Percentiles rank a stretch among this genome's conserved stretches.
Evolutionary conservation across 108 stramenopile genomes (phyloP).

Genomic region (Conticribra guillardii): DNA sequence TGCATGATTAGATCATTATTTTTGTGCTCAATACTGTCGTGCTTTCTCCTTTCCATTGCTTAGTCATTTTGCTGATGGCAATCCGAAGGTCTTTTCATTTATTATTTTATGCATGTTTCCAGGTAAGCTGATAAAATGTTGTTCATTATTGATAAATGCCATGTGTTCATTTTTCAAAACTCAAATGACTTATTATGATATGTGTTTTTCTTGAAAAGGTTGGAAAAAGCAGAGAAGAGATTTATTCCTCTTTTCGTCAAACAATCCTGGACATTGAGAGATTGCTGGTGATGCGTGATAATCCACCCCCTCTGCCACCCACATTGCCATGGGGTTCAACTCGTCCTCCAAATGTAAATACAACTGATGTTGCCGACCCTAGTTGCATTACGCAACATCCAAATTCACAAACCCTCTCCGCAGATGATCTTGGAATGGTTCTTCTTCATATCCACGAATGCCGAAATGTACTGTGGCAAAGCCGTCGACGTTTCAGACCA

Average conservation of each 20-base stretch:
- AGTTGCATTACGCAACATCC: constrained; percentile 26
- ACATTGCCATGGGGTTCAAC: constrained; percentile 36
- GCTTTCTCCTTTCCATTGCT: not conserved
- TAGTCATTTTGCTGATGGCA: constrained; percentile 60
- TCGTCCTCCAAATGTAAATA: not conserved
- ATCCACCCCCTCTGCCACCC: constrained; percentile 65
- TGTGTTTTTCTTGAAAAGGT: constrained; percentile 32
- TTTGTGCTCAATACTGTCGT: too few relatives aligned
- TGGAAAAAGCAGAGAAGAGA: constrained; percentile 79
- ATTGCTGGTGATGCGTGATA: constrained; percentile 84
- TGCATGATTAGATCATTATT: too few relatives aligned
- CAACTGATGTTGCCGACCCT: not conserved
- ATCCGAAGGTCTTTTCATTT: constrained; percentile 55
- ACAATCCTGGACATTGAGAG: constrained; percentile 86
- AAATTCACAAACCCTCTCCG: constrained; percentile 38
- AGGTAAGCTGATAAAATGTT: constrained; percentile 3
- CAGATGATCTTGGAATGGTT: constrained; percentile 90
- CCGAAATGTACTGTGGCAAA: constrained; percentile 77
- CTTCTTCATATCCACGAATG: constrained; percentile 89
- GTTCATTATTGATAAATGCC: not conserved
- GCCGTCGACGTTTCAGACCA: constrained; percentile 65
- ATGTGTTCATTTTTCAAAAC: not conserved
- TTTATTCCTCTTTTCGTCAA: constrained; percentile 71
- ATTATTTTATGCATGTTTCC: constrained; percentile 69
- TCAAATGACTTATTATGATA: not conserved